Evolutionary conservation across 2,329 filamentous ascomycete genomes (phyloP).

Genomic region (Ascochyta fabae): DNA sequence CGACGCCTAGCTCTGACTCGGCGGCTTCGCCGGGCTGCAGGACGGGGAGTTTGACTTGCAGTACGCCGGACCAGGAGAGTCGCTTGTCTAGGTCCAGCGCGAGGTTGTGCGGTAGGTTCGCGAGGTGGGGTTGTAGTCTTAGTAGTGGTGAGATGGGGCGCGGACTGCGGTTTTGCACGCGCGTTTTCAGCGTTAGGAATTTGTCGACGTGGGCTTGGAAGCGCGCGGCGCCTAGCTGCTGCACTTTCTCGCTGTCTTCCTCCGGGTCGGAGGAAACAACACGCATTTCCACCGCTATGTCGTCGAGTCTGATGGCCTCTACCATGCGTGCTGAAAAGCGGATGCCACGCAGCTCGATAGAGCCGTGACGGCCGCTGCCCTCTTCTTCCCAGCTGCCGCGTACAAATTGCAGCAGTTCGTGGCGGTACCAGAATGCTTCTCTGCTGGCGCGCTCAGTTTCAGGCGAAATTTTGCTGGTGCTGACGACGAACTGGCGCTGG

Average conservation of each 20-base stretch:
- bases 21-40: conserved; percentile 65
- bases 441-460: conserved; percentile 78
- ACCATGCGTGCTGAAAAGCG: conserved; percentile 79
- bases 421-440: conserved; percentile 91
- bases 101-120: conserved; percentile 72
- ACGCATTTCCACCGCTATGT: conserved; percentile 68
- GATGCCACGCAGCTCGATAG: conserved; percentile 77
- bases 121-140: conserved; percentile 76
- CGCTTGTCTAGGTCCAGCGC: conserved; percentile 83
- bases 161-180: conserved; percentile 74
- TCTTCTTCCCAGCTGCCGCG: conserved; percentile 73
- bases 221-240: conserved; percentile 53
- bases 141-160: conserved; percentile 74
- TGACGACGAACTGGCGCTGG: conserved; percentile 93
- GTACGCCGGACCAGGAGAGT: conserved; percentile 81
- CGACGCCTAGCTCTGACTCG: conserved; percentile 71
- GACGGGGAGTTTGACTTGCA: conserved; percentile 75
- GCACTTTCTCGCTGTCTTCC: conserved; percentile 16
- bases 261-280: conserved; percentile 6
- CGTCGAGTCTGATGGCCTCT: conserved; percentile 80
- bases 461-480: conserved; percentile 76
- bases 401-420: conserved; percentile 75
- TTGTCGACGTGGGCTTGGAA: conserved; percentile 62
- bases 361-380: conserved; percentile 63
- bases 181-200: conserved; percentile 74